Evolutionary conservation across 208 protist genomes (phyloP), one percentile per base, ranked within the genome.

Genomic region (Wallacemonas sp.): DNA sequence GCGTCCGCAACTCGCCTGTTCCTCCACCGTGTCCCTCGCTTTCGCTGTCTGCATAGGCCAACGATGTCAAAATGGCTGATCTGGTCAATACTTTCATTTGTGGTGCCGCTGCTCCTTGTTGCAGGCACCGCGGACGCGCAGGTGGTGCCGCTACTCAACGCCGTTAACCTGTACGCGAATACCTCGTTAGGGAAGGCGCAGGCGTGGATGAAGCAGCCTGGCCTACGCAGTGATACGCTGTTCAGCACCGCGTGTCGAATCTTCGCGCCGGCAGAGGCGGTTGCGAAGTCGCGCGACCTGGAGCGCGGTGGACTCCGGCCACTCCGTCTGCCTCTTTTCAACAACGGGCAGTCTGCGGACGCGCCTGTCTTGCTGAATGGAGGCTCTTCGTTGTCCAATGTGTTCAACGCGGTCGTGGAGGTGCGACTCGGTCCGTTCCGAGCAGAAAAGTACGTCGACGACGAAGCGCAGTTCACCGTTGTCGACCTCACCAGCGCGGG

Each of bases 381-480:
- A n/a, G n/a, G n/a, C n/a, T n/a, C n/a, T n/a, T n/a, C n/a, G n/a
- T n/a, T n/a, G n/a, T n/a, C n/a, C n/a, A n/a, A n/a, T n/a, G n/a
- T n/a, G n/a, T n/a, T n/a, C n/a, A 26, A 53, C 45, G 26, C 60
- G 34, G 29, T 57, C n/a, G 71, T 65, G 0, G 24, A 58, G 27
- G 21, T 71, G 12, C 38, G 66, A 26, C 48, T 76, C 10, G 71
- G 71, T 3, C 33, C 53, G 9, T 70, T 76, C 30, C 44, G 30
- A 2, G 63, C 59, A 1, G 55, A 70, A 53, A 8, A 9, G 5
- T 8, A 53, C 26, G 45, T 30, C 5, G 0, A 4, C 5, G 45
- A 53, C 17, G 26, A 10, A 19, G 26, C 45, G 15, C 41, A 41
- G 2, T 21, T 32, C 6, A 9, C 39, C 1, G 32, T 72, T 12